Conservation (phyloP, 176 grass and related monocot genomes). For the Luzula sylvatica region DNA sequence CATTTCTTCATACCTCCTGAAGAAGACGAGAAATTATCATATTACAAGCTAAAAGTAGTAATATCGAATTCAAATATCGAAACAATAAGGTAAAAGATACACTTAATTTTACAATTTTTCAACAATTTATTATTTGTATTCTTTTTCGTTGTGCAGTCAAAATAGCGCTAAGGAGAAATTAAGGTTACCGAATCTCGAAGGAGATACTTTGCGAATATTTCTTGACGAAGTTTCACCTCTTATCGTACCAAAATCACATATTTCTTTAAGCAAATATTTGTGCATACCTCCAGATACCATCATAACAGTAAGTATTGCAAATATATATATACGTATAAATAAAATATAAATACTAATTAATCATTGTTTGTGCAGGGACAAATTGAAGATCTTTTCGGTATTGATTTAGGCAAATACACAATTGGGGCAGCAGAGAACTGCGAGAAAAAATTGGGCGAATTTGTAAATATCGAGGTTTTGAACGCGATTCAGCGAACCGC, state of each 20-base stretch:
- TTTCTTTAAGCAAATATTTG: conserved; percentile 51
- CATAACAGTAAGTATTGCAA: conserved; percentile 39
- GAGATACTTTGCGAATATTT: conserved; percentile 38
- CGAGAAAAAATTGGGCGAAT: conserved; percentile 42
- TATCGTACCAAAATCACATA: conserved; percentile 35
- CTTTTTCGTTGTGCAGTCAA: conserved; percentile 42
- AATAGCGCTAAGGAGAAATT: conserved; percentile 58
- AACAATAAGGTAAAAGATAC: conserved; percentile 48
- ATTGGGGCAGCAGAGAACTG: conserved; percentile 62
- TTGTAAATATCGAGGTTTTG: conserved; percentile 57
- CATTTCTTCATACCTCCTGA: conserved; percentile 66
- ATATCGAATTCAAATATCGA: conserved; percentile 62
- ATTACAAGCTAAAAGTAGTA: conserved; percentile 72
- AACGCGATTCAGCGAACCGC: conserved; percentile 59
- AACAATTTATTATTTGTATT: conserved; percentile 1
- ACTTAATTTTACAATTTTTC: background rate
- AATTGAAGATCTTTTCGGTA: conserved; percentile 50
- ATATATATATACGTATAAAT: background rate
- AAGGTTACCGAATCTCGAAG: conserved; percentile 46
- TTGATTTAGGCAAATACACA: conserved; percentile 47
- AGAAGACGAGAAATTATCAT: conserved; percentile 37
- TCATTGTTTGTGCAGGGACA: conserved; percentile 36
- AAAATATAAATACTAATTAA: background rate
- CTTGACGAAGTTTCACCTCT: conserved; percentile 54
- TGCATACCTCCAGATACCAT: conserved; percentile 50